A percentile compares a stretch with the other conserved stretches of the same genome.
Conservation (phyloP, 2,329 filamentous ascomycete genomes). For the Emergomyces pasteurianus region DNA sequence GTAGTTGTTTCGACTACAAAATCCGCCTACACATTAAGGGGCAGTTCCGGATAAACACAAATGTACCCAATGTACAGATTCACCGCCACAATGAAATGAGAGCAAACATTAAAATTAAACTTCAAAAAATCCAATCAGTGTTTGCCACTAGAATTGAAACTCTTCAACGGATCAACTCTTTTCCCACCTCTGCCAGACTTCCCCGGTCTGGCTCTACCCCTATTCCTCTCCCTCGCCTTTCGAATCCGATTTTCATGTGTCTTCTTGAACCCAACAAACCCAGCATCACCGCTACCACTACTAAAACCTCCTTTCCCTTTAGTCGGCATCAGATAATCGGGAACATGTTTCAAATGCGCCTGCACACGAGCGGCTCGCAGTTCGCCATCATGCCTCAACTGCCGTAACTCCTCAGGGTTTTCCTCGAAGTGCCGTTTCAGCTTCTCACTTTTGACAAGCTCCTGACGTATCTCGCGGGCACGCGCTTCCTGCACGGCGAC, state of each 20-base stretch:
- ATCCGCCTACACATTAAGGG: not conserved
- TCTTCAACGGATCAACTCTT: constrained; percentile 76
- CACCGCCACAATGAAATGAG: not conserved
- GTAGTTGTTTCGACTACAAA: not conserved
- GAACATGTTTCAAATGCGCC: constrained; percentile 83
- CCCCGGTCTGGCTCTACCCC: constrained; percentile 29
- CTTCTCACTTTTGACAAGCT: constrained; percentile 88
- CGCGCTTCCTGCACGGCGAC: constrained; percentile 84
- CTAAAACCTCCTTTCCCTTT: constrained; percentile 59
- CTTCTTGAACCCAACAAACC: constrained; percentile 59
- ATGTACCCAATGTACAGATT: not conserved
- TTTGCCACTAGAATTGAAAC: constrained; percentile 55
- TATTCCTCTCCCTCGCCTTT: constrained; percentile 36
- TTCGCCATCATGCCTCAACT: constrained; percentile 83
- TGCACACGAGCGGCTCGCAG: constrained; percentile 72
- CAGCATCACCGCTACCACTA: constrained; percentile 53
- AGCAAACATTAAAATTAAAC: not conserved
- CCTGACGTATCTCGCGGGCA: constrained; percentile 73
- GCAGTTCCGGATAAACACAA: not conserved
- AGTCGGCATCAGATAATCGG: constrained; percentile 78
- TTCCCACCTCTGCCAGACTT: constrained; percentile 44
- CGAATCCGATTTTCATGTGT: constrained; percentile 39
- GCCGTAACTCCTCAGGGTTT: constrained; percentile 77
- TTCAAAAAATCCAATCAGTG: not conserved
- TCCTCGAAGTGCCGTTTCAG: constrained; percentile 93